A percentile compares a stretch with the other conserved stretches of the same genome.
These are phyloP conservation scores for Pyrus hybrid DNA, from an alignment of 331 rosid species.

Conservation along the genomic window DNA sequence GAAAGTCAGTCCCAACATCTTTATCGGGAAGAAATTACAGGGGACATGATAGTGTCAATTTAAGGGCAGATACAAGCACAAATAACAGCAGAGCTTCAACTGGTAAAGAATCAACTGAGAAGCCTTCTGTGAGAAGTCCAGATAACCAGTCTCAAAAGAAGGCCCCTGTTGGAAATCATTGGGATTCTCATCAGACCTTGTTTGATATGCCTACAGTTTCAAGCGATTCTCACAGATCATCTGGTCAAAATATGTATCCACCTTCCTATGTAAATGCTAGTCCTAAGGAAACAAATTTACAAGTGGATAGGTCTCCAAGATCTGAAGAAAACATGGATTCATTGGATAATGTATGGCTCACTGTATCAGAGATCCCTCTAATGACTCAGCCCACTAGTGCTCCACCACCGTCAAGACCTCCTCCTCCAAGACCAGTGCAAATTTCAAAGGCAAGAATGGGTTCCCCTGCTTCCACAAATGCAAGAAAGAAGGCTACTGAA, in stretches of 20 bases:
- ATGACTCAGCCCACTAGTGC: slow-evolving; percentile 83
- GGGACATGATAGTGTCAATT: slow-evolving; percentile 42
- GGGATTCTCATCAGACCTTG: slow-evolving; percentile 51
- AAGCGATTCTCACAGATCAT: slow-evolving; percentile 48
- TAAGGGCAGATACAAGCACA: slow-evolving; percentile 37
- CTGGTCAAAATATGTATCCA: slow-evolving; percentile 53
- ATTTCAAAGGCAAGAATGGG: slow-evolving; percentile 46
- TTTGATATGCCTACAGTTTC: slow-evolving; percentile 60
- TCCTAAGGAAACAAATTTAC: slow-evolving; percentile 37
- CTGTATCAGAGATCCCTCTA: slow-evolving; percentile 92
- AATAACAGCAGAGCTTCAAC: slow-evolving; percentile 29
- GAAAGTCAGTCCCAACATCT: slow-evolving; percentile 69
- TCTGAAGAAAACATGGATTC: slow-evolving; percentile 57
- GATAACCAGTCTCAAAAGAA: slow-evolving; percentile 50
- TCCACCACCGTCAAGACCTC: slow-evolving; percentile 98
- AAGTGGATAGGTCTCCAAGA: slow-evolving; percentile 45
- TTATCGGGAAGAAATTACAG: slow-evolving; percentile 59
- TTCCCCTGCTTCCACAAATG: slow-evolving; percentile 30
- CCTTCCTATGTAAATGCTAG: slow-evolving; percentile 46
- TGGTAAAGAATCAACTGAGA: slow-evolving; percentile 48
- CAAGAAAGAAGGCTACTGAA: slow-evolving; percentile 53
- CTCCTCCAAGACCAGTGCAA: slow-evolving; percentile 84
- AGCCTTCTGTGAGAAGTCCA: slow-evolving; percentile 45
- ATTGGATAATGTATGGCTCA: slow-evolving; percentile 71
- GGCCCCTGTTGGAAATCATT: slow-evolving; percentile 40